These are phyloP conservation scores for Puya raimondii DNA, from an alignment of 176 grass and related monocot genomes.

Conservation along the genomic window DNA sequence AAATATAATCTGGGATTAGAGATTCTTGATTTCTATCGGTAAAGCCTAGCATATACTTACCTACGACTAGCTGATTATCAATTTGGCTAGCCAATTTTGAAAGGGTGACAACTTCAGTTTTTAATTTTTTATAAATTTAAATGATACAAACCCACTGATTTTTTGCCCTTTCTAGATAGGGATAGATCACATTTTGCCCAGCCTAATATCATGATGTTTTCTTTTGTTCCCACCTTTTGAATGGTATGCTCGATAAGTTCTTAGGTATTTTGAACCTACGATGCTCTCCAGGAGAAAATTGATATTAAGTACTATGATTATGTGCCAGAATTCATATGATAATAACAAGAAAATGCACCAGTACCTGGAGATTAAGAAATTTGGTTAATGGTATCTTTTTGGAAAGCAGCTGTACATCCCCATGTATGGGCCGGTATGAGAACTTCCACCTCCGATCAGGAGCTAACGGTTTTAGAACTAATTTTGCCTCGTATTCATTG, in stretches of 20 bases:
- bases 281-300: background rate
- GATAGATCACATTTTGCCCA: too few species aligned
- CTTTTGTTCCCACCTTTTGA: too few species aligned
- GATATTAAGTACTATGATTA: background rate
- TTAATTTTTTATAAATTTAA: too few species aligned
- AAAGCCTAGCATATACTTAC: too few species aligned
- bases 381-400: conserved; percentile 94
- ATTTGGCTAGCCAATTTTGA: too few species aligned
- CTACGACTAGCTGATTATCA: too few species aligned
- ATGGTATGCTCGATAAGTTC: background rate
- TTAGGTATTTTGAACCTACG: background rate
- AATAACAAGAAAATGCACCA: background rate
- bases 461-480: conserved; percentile 68
- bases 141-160: too few species aligned
- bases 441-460: conserved; percentile 70
- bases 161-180: too few species aligned
- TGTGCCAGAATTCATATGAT: background rate
- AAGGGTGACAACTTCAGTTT: too few species aligned
- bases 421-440: conserved; percentile 62
- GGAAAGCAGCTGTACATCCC: conserved; percentile 75
- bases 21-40: too few species aligned
- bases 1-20: too few species aligned
- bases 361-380: conserved; percentile 86
- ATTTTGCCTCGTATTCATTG: conserved; percentile 77
- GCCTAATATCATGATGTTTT: too few species aligned